Evolutionary conservation across 2,329 filamentous ascomycete genomes (phyloP).

Genomic region (Aureobasidium mangrovei): DNA sequence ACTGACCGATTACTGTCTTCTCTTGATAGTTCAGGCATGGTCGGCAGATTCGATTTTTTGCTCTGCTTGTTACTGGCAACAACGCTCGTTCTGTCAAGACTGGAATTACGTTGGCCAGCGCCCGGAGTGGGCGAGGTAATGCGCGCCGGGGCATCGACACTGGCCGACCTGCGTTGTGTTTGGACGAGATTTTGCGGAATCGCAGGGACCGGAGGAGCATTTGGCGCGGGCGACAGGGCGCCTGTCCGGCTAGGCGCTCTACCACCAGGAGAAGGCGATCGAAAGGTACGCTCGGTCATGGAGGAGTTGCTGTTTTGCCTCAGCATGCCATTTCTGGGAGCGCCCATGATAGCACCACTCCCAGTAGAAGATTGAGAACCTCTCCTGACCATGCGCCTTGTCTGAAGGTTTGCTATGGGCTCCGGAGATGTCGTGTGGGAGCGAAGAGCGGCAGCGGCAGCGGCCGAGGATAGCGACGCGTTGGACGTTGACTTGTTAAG

Average conservation of each 20-base stretch:
- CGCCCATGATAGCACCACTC: conserved; percentile 33
- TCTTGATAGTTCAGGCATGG: conserved; percentile 36
- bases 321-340: conserved; percentile 38
- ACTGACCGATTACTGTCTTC: conserved; percentile 36
- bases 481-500: conserved; percentile 56
- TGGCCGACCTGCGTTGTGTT: conserved; percentile 37
- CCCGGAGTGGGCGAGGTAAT: conserved; percentile 37
- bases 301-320: conserved; percentile 64
- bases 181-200: conserved; percentile 40
- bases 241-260: conserved; percentile 21
- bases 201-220: conserved; percentile 64
- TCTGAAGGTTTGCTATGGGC: conserved; percentile 72
- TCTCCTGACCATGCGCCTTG: conserved; percentile 72
- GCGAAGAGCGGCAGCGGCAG: conserved; percentile 76
- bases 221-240: conserved; percentile 19
- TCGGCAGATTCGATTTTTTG: conserved; percentile 27
- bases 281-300: conserved; percentile 84
- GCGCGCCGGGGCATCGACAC: conserved; percentile 42
- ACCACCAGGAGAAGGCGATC: conserved; percentile 58
- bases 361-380: conserved; percentile 62
- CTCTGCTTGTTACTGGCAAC: conserved; percentile 15
- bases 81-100: conserved; percentile 22
- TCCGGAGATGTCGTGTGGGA: conserved; percentile 70
- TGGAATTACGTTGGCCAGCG: conserved; percentile 27
- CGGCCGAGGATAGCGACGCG: conserved; percentile 67